Base-by-base conservation (phyloP, 345 rosid species). In the Chamaenerion angustifolium region DNA sequence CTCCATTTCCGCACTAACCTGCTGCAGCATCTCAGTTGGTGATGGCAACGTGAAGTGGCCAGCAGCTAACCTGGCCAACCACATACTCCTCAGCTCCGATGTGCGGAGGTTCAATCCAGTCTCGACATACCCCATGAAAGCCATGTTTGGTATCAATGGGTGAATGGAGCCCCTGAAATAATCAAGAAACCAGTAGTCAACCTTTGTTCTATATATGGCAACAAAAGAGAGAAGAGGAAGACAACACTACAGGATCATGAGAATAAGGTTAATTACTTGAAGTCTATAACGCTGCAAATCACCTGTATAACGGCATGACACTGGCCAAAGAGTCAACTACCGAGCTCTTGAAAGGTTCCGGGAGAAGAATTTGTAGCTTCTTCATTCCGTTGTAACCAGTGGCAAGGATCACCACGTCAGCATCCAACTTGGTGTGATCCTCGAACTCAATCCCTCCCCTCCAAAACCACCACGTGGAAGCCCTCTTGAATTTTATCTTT, bases 351-450 rank as follows among this genome's bases (percentile, higher is more conserved):
- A 85, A 85, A 43, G 97, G 95, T 44, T 82, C 76, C 1, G 97
- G 97, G 46, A 89, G 58, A 46, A 89, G 74, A 25, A 82, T 68
- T 51, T 64, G 72, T 59, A 89, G 79, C 75, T 89, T 89, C 66
- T 76, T 72, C 77, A 71, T 85, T 12, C 89, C 89, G 55, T 85
- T 85, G 16, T 71, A 85, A 13, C 97, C 93, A 27, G 97, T 89
- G 10, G 94, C 89, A 43, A 85, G 67, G 52, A 81, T 62, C 41
- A 89, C 97, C 41, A 85, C 72, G 65, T 89, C 94, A 35, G 85
- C 92, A 46, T 88, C 76, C 31, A 84, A 6, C 37, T 42, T 72
- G 15, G 85, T 65, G 4, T 56, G 55, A 65, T 86, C 95, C 1
- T 77, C 86, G 44, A 85, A 85, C 57, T 77, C 80, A 13, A 85